Percentiles rank a stretch among this genome's conserved stretches.
phyloP scores from a whole-genome alignment of 164 flowering plant genomes.

The Pachysandra terminalis region DNA sequence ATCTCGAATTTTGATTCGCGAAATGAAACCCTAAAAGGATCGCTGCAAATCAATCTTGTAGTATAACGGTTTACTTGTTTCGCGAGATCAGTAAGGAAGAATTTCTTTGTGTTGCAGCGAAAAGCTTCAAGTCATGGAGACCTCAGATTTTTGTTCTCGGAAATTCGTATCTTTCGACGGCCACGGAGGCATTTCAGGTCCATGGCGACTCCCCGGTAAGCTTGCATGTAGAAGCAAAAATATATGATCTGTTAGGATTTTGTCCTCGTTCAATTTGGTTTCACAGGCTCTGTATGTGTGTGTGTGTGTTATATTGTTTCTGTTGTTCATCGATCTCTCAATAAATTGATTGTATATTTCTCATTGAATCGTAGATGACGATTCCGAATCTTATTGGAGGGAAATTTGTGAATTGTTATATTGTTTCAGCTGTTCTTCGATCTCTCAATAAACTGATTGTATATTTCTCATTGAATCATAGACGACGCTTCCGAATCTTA shows the following conservation, averaged over 20 bases:
- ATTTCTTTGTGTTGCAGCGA: constrained; percentile 34
- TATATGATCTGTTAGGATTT: background rate
- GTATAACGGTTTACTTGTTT: no score
- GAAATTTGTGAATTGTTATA: constrained; percentile 54
- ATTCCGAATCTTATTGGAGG: constrained; percentile 73
- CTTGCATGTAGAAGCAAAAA: background rate
- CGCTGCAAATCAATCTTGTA: no score
- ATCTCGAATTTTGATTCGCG: no score
- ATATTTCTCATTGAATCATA: background rate
- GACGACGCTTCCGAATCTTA: constrained; percentile 57
- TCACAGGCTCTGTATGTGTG: no score
- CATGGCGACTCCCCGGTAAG: constrained; percentile 46
- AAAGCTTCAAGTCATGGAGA: constrained; percentile 37
- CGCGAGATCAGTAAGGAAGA: background rate
- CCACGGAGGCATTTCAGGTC: constrained; percentile 41
- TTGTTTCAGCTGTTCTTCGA: no score
- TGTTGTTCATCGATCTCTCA: no score
- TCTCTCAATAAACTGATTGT: no score
- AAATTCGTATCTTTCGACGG: constrained; percentile 34
- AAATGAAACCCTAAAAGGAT: no score
- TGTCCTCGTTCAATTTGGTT: background rate
- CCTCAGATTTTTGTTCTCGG: constrained; percentile 32
- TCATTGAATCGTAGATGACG: constrained; percentile 27
- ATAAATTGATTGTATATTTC: background rate
- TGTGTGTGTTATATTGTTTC: no score